A percentile compares a stretch with the other conserved stretches of the same genome.
Conservation (phyloP, 1,139 yeast species). For the Candida pseudoviswanathii region DNA sequence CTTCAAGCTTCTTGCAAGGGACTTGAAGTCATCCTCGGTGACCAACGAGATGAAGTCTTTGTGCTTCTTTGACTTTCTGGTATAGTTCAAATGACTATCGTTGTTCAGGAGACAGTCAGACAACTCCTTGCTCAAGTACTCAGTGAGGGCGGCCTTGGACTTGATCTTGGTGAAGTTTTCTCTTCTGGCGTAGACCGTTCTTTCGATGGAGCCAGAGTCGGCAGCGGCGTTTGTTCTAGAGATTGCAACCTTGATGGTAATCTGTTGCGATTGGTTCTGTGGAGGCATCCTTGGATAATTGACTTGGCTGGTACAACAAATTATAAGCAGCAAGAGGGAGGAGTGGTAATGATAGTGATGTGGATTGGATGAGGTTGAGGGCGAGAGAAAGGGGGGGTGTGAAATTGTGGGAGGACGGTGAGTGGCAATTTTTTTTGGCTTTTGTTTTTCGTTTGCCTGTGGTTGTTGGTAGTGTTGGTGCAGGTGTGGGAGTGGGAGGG, state of each 20-base stretch:
- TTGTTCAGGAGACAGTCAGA: slow-evolving; percentile 7
- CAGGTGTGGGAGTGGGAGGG: neutral
- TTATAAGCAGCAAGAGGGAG: neutral
- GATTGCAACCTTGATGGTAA: slow-evolving; percentile 17
- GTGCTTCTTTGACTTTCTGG: slow-evolving; percentile 47
- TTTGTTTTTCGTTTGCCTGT: neutral
- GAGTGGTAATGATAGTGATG: neutral
- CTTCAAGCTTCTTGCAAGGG: slow-evolving; percentile 47
- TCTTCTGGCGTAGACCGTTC: slow-evolving; percentile 15
- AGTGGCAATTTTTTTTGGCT: slow-evolving; percentile 1
- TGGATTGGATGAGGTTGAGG: neutral
- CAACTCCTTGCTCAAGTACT: slow-evolving; percentile 14
- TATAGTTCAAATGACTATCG: slow-evolving; percentile 15
- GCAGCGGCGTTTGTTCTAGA: slow-evolving; percentile 9
- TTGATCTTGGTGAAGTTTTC: slow-evolving; percentile 16
- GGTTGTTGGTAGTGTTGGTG: neutral
- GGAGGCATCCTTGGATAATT: slow-evolving; percentile 5
- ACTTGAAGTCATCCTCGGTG: slow-evolving; percentile 42
- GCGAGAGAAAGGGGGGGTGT: neutral
- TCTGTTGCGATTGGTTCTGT: slow-evolving; percentile 7
- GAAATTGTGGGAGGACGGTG: neutral
- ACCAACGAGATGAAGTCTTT: slow-evolving; percentile 44
- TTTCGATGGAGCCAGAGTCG: slow-evolving; percentile 13
- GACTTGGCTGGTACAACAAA: neutral
- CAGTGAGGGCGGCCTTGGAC: slow-evolving; percentile 19